A percentile compares a stretch with the other conserved stretches of the same genome.
Evolutionary conservation across 495 filamentous ascomycete species (phyloP).

Genomic region (Xylaria bambusicola): DNA sequence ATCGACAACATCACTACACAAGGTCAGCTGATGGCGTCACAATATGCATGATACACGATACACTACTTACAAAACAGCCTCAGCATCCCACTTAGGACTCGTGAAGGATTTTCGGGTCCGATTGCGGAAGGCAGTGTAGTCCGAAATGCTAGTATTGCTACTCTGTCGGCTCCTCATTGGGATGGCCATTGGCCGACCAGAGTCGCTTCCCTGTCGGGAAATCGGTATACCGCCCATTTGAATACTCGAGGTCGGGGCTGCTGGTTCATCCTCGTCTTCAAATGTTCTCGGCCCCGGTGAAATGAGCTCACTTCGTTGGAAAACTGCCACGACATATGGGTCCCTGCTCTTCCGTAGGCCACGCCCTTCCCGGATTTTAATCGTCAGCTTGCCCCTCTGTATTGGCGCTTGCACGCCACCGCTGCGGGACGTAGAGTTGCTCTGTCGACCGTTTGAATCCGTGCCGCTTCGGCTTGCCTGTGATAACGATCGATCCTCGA

Average conservation of each 20-base stretch:
- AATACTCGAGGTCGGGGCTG: constrained; percentile 37
- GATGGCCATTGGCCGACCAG: constrained; percentile 85
- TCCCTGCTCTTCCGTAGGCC: constrained; percentile 78
- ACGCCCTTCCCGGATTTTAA: constrained; percentile 82
- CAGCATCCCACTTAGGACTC: constrained; percentile 92
- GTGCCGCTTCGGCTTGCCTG: constrained; percentile 39
- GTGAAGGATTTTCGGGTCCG: constrained; percentile 65
- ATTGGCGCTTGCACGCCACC: constrained; percentile 64
- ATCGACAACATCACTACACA: constrained; percentile 83
- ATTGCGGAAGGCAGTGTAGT: constrained; percentile 68
- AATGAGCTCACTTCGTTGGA: constrained; percentile 94
- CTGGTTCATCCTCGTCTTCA: constrained; percentile 51
- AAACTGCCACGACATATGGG: constrained; percentile 95
- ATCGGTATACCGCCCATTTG: constrained; percentile 61
- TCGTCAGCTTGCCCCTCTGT: constrained; percentile 84
- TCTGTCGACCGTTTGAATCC: constrained; percentile 44
- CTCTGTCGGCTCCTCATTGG: constrained; percentile 95
- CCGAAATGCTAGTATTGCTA: constrained; percentile 81
- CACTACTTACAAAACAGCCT: constrained; percentile 83
- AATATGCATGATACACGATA: background rate
- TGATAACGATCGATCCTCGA: constrained; percentile 43
- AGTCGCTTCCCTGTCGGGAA: constrained; percentile 68
- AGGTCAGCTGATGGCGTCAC: constrained; percentile 36
- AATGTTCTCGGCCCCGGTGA: constrained; percentile 72
- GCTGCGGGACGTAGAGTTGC: constrained; percentile 37